Evolutionary conservation across 805 yeast genomes (phyloP), one percentile per base, ranked within the genome.

Genomic region (Candida stauntonica): DNA sequence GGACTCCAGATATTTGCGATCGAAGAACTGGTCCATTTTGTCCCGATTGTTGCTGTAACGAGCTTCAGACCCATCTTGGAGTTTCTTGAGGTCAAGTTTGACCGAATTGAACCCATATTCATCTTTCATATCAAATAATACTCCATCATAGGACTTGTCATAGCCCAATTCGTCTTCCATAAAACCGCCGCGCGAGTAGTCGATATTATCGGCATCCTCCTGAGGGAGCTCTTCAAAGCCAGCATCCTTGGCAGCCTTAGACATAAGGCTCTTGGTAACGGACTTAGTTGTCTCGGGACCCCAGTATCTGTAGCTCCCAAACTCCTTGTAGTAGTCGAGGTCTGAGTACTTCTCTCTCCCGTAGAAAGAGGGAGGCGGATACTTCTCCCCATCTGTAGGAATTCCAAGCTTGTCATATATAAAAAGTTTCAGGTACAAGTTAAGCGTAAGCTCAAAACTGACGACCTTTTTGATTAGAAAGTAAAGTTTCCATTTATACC

Each of bases 21-120:
- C 35, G 16, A 23, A 32, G 20, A 18, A 23, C 35, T 24, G 29
- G 24, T 24, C 35, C 11, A n/a, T 6, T 5, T 20, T 5, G n/a
- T 20, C 14, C 17, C 13, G 7, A 15, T 36, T 20, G 28, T 27
- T 13, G 27, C 24, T 28, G 24, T 36, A 26, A 6, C 15, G 28
- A 7, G 11, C 20, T 9, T 29, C 24, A 23, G 23, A 26, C 18
- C 26, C 39, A 31, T 34, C 37, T 12, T 17, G 5, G 17, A 21
- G 36, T 27, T 29, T 41, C 24, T 15, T 23, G 13, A 45, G 3
- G 17, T 39, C 20, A 11, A 48, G 41, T 20, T 26, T 39, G 14
- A 51, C 48, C 2, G 41, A 18, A 31, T 52, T 49, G 33, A 52
- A 51, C 4, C 55, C 54, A 37, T 32, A 54, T n/a, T 51, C 44